These are phyloP conservation scores for Aspergillus sp. DNA, from an alignment of 2,329 filamentous ascomycete genomes.

Conservation along the genomic window DNA sequence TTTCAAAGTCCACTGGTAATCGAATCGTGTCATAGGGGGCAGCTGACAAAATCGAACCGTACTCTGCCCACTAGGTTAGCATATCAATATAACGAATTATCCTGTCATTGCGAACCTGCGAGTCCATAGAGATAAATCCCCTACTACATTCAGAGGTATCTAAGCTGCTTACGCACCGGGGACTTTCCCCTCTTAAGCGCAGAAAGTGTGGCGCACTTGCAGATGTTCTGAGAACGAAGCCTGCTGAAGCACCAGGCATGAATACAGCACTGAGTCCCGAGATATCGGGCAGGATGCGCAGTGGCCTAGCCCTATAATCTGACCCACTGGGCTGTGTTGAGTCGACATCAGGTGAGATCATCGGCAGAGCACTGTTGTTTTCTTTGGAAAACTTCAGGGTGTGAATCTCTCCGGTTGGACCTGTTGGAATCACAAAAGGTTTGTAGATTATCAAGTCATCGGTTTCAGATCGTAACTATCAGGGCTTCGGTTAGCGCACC, in stretches of 20 bases:
- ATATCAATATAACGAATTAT: not conserved
- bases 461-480: conserved; percentile 71
- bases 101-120: conserved; percentile 42
- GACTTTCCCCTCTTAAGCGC: conserved; percentile 67
- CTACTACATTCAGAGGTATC: conserved; percentile 69
- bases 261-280: conserved; percentile 80
- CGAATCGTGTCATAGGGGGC: conserved; percentile 67
- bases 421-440: conserved; percentile 60
- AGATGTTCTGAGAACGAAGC: conserved; percentile 79
- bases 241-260: conserved; percentile 75
- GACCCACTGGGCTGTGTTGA: conserved; percentile 32
- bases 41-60: conserved; percentile 73
- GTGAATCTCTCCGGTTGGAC: conserved; percentile 15
- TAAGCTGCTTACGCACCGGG: conserved; percentile 73
- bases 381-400: conserved; percentile 75
- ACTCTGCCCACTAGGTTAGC: conserved; percentile 49
- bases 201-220: conserved; percentile 75
- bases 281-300: conserved; percentile 54
- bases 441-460: conserved; percentile 88
- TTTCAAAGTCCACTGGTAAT: conserved; percentile 73
- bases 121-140: conserved; percentile 82
- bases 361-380: conserved; percentile 67
- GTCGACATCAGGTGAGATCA: conserved; percentile 55
- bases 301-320: conserved; percentile 42
- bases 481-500: conserved; percentile 12